Base-by-base conservation (phyloP, 2,329 filamentous ascomycete genomes). In the Hypoxylon sp. region DNA sequence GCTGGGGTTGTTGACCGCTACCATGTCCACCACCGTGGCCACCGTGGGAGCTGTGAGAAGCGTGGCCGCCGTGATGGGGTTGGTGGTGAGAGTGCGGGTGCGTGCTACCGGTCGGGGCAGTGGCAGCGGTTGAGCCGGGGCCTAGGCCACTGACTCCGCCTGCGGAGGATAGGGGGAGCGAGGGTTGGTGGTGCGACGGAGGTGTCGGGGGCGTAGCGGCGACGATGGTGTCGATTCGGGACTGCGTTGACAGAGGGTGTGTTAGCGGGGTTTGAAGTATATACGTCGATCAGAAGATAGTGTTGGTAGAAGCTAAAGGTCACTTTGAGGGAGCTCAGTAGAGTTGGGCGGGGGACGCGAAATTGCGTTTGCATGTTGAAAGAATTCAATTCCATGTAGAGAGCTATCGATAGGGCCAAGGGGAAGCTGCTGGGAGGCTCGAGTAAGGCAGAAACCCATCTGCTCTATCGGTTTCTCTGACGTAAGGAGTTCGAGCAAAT, bases 201-300 rank as follows among this genome's bases (percentile, higher is more conserved):
- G 75, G 72, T 2, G 72, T 75, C 3, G 75, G 64, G 13, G 79
- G 77, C 20, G 72, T 77, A n/a, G 75, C 72, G 40, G 77, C 78
- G 54, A 82, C 74, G 59, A 82, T 81, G 14, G 70, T 78, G 70
- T 82, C 80, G 71, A 82, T 82, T 31, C 75, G 78, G n/a, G 75
- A 76, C 79, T 81, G 68, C 35, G 37, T 35, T 7, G 60, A 10
- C 11, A 22, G 27, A 40, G 33, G 22, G 11, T 31, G 14, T 42
- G 64, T 71, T 66, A 73, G 71, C 56, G 37, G 51, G 46, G 14
- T 50, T 22, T 51, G 25, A n/a, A 20, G 40, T n/a, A 31, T 51
- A 30, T 8, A 11, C 13, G 30, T 11, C 3, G 40, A 14, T 57
- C 7, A 44, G 40, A 8, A n/a, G 7, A 20, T 22, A 22, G 8